Evolutionary conservation across 441 rosid genomes (phyloP).

Genomic region (Erysimum pusillum): DNA sequence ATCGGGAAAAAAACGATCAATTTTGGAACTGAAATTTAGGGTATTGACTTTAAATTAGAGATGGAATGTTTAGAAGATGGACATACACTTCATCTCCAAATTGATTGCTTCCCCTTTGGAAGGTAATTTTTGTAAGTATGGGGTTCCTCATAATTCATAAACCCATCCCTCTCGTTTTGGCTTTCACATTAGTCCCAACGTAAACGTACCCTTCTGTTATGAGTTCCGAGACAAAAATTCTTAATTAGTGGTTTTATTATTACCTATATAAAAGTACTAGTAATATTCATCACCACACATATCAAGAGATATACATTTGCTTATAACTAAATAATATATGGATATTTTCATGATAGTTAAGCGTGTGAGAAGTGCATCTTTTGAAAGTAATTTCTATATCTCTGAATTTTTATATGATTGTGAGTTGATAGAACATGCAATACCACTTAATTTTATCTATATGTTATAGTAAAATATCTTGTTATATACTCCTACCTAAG

Average conservation of each 20-base stretch:
- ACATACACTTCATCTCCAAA: constrained; percentile 39
- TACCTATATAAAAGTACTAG: constrained; percentile 1
- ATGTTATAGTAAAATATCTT: neutral
- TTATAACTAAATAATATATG: neutral
- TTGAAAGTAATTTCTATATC: neutral
- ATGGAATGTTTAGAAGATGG: constrained; percentile 47
- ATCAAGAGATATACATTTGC: constrained; percentile 7
- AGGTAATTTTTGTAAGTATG: constrained; percentile 45
- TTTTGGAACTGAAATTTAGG: constrained; percentile 49
- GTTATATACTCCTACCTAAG: constrained; percentile 5
- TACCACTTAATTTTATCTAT: constrained; percentile 5
- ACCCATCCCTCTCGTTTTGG: constrained; percentile 48
- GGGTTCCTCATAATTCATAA: constrained; percentile 41
- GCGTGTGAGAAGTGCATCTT: constrained; percentile 17
- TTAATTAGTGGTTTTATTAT: neutral
- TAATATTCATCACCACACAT: constrained; percentile 13
- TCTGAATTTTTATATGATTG: neutral
- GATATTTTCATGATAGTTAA: neutral
- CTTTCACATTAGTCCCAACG: constrained; percentile 45
- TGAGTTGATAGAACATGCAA: neutral
- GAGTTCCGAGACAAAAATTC: constrained; percentile 38
- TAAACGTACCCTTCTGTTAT: constrained; percentile 42
- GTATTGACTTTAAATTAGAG: constrained; percentile 40
- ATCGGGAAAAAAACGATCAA: constrained; percentile 42
- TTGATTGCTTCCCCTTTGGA: constrained; percentile 45